These are phyloP conservation scores for Xanthoceras sorbifolium DNA, from an alignment of 345 rosid genomes.

Conservation along the genomic window DNA sequence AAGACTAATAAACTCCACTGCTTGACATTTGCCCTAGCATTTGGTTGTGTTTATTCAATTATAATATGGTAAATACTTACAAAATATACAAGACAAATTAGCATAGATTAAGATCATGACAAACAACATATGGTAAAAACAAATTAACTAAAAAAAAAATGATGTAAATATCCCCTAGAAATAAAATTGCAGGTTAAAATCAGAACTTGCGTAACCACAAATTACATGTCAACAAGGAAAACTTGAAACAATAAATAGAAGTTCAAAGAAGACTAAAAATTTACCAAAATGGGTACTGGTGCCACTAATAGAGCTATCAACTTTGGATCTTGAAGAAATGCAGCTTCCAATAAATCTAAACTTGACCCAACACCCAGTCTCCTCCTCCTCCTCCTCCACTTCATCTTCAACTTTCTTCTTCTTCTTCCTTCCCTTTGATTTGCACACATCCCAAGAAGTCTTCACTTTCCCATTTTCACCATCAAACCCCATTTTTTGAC, in stretches of 20 bases:
- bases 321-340: constrained; percentile 75
- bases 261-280: constrained; percentile 8
- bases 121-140: not conserved
- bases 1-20: not conserved
- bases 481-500: constrained; percentile 37
- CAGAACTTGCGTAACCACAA: not conserved
- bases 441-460: constrained; percentile 38
- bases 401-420: constrained; percentile 40
- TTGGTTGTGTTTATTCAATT: not conserved
- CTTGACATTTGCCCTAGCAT: not conserved
- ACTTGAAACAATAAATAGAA: not conserved
- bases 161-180: not conserved
- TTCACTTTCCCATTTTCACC: constrained; percentile 48
- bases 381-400: constrained; percentile 35
- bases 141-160: not conserved
- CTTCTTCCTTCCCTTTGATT: constrained; percentile 55
- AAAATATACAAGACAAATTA: constrained; percentile 2
- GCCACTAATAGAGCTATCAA: constrained; percentile 67
- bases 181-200: not conserved
- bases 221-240: constrained; percentile 1
- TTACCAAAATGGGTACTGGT: constrained; percentile 51
- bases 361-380: constrained; percentile 72
- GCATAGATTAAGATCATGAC: constrained; percentile 10
- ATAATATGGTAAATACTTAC: not conserved
- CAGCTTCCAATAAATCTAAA: constrained; percentile 60